Base-by-base conservation (phyloP, 1,284 basidiomycete species). In the Austroboletus novae-zelandiae region DNA sequence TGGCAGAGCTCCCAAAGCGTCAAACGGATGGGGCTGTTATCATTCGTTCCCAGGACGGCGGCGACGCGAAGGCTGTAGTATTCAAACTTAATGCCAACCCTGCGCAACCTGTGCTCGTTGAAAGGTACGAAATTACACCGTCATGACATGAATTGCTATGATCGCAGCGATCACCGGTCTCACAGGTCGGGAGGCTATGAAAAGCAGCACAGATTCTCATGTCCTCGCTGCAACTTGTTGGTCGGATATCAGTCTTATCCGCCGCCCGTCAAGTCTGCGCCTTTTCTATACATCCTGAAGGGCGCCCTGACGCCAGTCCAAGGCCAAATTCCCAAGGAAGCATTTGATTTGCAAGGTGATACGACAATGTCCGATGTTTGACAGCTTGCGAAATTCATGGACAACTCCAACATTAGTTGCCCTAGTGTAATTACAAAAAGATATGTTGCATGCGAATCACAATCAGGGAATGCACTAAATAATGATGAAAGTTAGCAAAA, bases 261-360 rank as follows among this genome's bases (percentile, higher is more conserved):
- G 13, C 86, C 84, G 1, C 86, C 88, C 25, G 72, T 75, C 32
- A 89, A 89, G 71, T 80, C 83, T 3, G 84, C 78, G 1, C 80
- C 85, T 1, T 91, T 80, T 66, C 60, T 91, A 43, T 91, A 91
- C 64, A 79, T 91, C 45, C 60, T 88, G 48, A 74, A 80, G 37
- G 89, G 89, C 20, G 84, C 89, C 20, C 74, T 91, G 47, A 89
- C 86, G 27, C 84, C 86, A 61, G 72, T 83, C 56, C 89, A 91
- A 71, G 89, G 89, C 20, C 85, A 91, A 65, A 71, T 89, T 25
- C 89, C 89, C 7, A 66, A 76, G 42, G 86, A 88, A 56, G 89
- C 89, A 9, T 89, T 91, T 61, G 80, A 84, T 41, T 77, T 82
- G 45, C 83, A 83, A 61, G 69, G 71, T 23, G 40, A 45, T 45